Base-by-base conservation (phyloP, 495 filamentous ascomycete species). In the Penicillium roqueforti region DNA sequence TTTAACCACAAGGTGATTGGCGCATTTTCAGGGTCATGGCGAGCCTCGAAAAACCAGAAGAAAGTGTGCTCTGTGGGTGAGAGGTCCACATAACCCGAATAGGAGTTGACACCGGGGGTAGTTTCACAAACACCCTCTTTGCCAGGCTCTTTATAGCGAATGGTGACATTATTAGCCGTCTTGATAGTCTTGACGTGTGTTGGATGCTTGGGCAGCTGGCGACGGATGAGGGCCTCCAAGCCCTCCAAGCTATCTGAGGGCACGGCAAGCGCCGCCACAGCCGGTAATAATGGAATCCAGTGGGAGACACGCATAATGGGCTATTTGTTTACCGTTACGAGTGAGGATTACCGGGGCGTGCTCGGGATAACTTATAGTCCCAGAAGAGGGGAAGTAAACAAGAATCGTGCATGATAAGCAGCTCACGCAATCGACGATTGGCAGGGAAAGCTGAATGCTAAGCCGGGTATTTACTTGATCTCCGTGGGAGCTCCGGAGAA, bases 181-280 rank as follows among this genome's bases (percentile, higher is more conserved):
- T 72, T 76, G 44, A 85, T 79, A 4, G 80, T 80, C 51, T 75
- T 82, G 20, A 86, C 77, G 13, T 70, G 78, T 1, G 70, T 78
- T 9, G 83, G 74, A 45, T 80, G 71, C 7, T 73, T 66, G 16
- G 76, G 76, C 19, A 79, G 37, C 54, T 79, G 76, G 47, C 75
- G 65, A 47, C 57, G 54, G 63, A 57, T 52, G 20, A 66, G 49
- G n/a, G 36, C 31, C 43, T 67, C 58, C 37, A 57, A 48, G 29
- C 44, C 56, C 28, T 47, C 44, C 28, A 31, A 49, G 4, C 18
- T 6, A 28, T 45, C 41, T 6, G 55, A 41, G 1, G 48, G 45
- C 18, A 61, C 50, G 32, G 58, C 62, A 19, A 57, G 47, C 20
- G 68, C 55, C 26, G 58, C 61, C 19, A 73, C 55, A 20, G 65